These are phyloP conservation scores for Euphorbia tirucalli DNA, from an alignment of 345 rosid species.

Conservation along the genomic window DNA sequence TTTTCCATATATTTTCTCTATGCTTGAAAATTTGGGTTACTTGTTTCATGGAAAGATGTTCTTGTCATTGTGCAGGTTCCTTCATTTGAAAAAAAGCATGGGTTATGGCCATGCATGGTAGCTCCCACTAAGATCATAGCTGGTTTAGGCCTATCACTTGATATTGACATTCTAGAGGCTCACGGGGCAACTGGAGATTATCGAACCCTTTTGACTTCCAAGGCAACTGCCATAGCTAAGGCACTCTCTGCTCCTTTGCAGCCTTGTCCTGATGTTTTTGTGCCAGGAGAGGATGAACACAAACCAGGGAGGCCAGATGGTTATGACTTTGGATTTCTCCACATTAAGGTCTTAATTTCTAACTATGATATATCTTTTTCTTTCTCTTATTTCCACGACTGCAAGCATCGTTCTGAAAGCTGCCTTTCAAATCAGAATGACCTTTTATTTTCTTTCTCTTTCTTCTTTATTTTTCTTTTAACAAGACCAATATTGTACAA, in stretches of 20 bases:
- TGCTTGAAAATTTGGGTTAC: too few species aligned
- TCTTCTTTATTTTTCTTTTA: not conserved
- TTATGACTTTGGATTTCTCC: slow-evolving; percentile 93
- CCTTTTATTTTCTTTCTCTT: not conserved
- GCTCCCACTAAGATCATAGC: too few species aligned
- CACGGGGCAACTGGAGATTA: too few species aligned
- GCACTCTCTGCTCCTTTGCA: slow-evolving; percentile 75
- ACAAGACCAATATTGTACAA: too few species aligned
- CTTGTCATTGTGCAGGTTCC: slow-evolving; percentile 51
- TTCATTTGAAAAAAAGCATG: slow-evolving; percentile 66
- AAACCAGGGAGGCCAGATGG: slow-evolving; percentile 73
- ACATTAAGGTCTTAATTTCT: slow-evolving; percentile 66
- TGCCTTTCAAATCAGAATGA: not conserved
- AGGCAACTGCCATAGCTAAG: slow-evolving; percentile 69
- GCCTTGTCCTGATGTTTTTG: slow-evolving; percentile 64
- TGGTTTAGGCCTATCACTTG: too few species aligned
- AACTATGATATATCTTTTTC: not conserved
- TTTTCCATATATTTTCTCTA: not conserved
- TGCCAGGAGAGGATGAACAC: slow-evolving; percentile 81
- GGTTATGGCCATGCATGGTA: too few species aligned
- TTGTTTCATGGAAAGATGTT: not conserved
- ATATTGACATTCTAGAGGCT: too few species aligned
- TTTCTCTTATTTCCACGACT: slow-evolving; percentile 3
- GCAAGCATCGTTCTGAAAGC: not conserved
- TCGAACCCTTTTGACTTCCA: slow-evolving; percentile 81